Conservation (phyloP, 2,329 filamentous ascomycete species). For the Penicillium sp. region DNA sequence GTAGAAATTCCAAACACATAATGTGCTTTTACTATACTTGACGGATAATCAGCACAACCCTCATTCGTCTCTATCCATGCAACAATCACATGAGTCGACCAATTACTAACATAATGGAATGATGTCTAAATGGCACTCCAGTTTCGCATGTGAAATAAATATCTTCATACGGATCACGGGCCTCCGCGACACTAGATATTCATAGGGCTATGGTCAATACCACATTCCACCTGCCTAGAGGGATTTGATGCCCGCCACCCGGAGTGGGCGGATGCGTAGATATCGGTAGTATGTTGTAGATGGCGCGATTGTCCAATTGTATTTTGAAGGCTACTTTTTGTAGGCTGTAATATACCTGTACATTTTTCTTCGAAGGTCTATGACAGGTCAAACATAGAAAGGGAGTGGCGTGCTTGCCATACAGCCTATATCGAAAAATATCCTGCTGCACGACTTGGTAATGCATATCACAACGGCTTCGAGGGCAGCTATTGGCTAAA, state of each 20-base stretch:
- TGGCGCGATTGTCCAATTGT: not conserved
- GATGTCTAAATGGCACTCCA: not conserved
- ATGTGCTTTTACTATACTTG: not conserved
- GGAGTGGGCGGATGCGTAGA: not conserved
- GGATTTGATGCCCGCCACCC: not conserved
- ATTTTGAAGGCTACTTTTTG: not conserved
- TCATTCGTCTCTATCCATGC: not conserved
- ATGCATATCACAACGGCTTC: not conserved
- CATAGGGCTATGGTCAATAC: not conserved
- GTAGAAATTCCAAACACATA: not conserved
- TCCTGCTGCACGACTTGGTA: not conserved
- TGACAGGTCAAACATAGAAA: not conserved
- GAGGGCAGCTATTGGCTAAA: too few relatives aligned
- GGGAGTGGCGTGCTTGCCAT: slow-evolving; percentile 9
- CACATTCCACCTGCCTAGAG: not conserved
- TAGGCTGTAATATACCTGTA: not conserved
- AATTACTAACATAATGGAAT: not conserved
- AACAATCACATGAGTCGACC: not conserved
- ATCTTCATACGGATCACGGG: not conserved
- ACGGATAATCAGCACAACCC: not conserved
- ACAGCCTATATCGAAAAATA: slow-evolving; percentile 9
- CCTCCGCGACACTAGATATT: not conserved
- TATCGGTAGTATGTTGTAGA: not conserved
- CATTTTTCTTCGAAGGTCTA: not conserved
- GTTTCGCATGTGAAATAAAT: slow-evolving; percentile 5